Evolutionary conservation across 306 rosid species (phyloP).

Genomic region (Cajanus cajan): DNA sequence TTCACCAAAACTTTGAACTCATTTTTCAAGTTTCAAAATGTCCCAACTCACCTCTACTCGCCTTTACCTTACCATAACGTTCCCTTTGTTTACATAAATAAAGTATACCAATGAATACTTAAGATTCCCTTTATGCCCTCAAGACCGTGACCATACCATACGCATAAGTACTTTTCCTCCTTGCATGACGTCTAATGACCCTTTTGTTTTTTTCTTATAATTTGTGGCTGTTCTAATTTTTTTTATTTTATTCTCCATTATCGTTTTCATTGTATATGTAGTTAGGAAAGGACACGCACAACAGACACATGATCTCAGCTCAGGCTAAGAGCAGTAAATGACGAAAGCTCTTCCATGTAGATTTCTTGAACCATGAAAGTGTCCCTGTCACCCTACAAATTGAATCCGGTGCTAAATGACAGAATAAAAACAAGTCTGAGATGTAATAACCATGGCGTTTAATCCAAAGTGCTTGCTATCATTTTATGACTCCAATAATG

Average conservation of each 20-base stretch:
- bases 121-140: neutral
- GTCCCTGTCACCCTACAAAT: conserved; percentile 1
- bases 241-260: neutral
- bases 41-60: neutral
- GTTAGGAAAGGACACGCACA: conserved; percentile 21
- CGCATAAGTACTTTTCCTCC: neutral
- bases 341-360: conserved; percentile 20
- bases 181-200: neutral
- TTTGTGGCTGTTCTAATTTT: neutral
- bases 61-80: neutral
- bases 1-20: neutral
- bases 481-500: conserved; percentile 23
- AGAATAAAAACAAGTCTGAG: neutral
- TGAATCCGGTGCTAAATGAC: neutral
- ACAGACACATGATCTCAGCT: conserved; percentile 27
- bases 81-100: neutral
- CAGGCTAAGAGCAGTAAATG: conserved; percentile 18
- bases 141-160: neutral
- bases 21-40: conserved; percentile 32
- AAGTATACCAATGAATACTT: neutral
- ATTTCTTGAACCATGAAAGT: conserved; percentile 10
- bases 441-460: conserved; percentile 7
- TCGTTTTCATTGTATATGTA: neutral
- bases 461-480: neutral
- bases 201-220: conserved; percentile 4